A percentile compares a stretch with the other conserved stretches of the same genome.
phyloP scores from a whole-genome alignment of 2,329 filamentous ascomycete genomes.

The Metarhizium sp. region DNA sequence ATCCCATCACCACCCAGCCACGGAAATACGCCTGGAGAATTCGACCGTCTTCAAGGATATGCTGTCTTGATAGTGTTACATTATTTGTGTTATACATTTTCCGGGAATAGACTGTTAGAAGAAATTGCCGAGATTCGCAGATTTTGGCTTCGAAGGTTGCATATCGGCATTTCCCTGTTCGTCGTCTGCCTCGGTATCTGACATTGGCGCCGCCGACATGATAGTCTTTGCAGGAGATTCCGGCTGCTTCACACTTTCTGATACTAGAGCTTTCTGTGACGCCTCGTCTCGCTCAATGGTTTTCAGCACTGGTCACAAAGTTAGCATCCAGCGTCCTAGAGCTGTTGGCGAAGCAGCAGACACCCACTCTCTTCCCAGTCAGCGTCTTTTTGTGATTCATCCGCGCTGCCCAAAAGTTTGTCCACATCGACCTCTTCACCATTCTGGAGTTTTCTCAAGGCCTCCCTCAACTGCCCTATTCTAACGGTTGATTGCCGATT shows the following conservation, averaged over 20 bases:
- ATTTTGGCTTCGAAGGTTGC: slow-evolving; percentile 16
- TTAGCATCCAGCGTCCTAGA: slow-evolving; percentile 8
- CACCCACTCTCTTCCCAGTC: slow-evolving; percentile 78
- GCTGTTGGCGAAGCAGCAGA: not conserved
- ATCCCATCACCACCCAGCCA: not conserved
- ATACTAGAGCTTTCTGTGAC: slow-evolving; percentile 8
- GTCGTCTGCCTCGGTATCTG: slow-evolving; percentile 4
- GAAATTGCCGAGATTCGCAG: slow-evolving; percentile 35
- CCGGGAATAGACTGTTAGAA: slow-evolving; percentile 29
- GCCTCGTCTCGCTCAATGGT: slow-evolving; percentile 58
- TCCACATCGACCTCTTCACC: slow-evolving; percentile 82
- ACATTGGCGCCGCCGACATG: slow-evolving; percentile 3
- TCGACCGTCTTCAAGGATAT: slow-evolving; percentile 45
- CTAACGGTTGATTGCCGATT: slow-evolving; percentile 69
- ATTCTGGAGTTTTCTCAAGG: slow-evolving; percentile 58
- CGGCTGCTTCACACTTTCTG: not conserved
- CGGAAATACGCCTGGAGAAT: not conserved
- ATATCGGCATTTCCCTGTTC: slow-evolving; percentile 9
- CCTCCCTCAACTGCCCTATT: slow-evolving; percentile 66
- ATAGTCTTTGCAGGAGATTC: slow-evolving; percentile 5
- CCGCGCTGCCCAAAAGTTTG: slow-evolving; percentile 61
- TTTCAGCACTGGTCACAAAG: slow-evolving; percentile 41
- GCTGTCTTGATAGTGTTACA: slow-evolving; percentile 37
- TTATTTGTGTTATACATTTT: slow-evolving; percentile 8
- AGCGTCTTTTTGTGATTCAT: slow-evolving; percentile 61